Evolutionary conservation across 1,284 basidiomycete species (phyloP), one percentile per base, ranked within the genome.

Genomic region (Fomitopsis pinicola): DNA sequence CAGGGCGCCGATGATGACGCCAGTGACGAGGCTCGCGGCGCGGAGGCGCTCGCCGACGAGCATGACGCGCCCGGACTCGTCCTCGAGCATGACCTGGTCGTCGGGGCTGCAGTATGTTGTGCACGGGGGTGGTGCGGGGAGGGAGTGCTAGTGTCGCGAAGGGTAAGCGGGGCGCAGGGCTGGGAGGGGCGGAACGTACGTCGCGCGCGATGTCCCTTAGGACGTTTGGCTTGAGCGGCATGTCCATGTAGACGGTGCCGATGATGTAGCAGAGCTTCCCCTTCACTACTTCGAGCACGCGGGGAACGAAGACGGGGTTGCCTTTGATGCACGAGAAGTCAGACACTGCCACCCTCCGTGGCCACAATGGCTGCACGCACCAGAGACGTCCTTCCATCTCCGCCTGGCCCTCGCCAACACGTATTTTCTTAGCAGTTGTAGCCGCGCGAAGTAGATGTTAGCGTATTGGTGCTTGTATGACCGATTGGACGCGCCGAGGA

Each of bases 161-260:
- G 9, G 17, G 22, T 15, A 3, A 33, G n/a, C 15, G 42, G 46
- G 48, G n/a, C 19, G 15, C 33, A 42, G 26, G 6, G 55, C 2
- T 26, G 35, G 26, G 19, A 50, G 17, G 22, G 22, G 35, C 22
- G 35, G 33, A 28, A 79, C 91, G 69, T 70, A 97, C 97, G 70
- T 99, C 95, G 71, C 93, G 83, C 14, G 90, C 94, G 66, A 99
- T 85, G 67, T 99, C 97, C 69, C 96, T 91, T 59, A 99, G 82
- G 14, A 99, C 93, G 69, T 98, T 98, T 0, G 97, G 97, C 73
- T 99, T 99, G 60, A 98, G 82, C 4, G 93, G 93, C 97, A 99
- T 98, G 64, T 97, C 92, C 84, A 97, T 90, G 75, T 98, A 99
- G 1, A 98, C 87, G 0, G 97, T 99, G 2, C 97, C 97, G 61